Conservation (phyloP, 768 basidiomycete genomes). For the Infundibulicybe gibba region DNA sequence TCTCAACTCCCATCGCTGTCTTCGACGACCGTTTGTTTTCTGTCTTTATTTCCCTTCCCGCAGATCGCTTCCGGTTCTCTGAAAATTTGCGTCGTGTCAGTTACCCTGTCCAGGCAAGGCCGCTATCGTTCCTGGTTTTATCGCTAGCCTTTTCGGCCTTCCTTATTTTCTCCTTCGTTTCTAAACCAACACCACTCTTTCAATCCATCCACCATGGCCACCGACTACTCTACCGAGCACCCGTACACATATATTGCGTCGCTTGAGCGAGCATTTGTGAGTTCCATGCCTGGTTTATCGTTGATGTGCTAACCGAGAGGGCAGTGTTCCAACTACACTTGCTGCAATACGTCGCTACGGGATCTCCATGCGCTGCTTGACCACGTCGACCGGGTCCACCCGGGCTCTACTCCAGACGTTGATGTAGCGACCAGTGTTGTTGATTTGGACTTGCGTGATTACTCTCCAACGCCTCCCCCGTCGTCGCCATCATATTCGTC, state of each 20-base stretch:
- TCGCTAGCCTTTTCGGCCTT: too few relatives aligned
- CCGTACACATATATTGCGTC: conserved; percentile 1
- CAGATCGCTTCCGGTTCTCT: too few relatives aligned
- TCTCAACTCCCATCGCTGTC: too few relatives aligned
- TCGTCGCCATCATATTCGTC: conserved; percentile 4
- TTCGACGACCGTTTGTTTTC: too few relatives aligned
- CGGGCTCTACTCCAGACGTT: conserved; percentile 19
- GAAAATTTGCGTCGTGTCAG: too few relatives aligned
- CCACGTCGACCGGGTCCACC: conserved; percentile 31
- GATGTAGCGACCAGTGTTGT: conserved; percentile 24
- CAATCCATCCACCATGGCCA: too few relatives aligned
- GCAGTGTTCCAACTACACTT: conserved; percentile 33
- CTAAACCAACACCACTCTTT: too few relatives aligned
- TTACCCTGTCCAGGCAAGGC: too few relatives aligned
- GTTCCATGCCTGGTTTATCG: not conserved
- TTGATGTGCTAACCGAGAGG: not conserved
- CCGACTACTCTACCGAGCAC: too few relatives aligned
- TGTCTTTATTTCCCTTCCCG: too few relatives aligned
- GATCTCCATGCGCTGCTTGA: conserved; percentile 44
- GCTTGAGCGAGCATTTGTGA: conserved; percentile 14
- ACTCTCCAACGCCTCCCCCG: conserved; percentile 12
- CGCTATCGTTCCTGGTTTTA: too few relatives aligned
- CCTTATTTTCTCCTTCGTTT: too few relatives aligned
- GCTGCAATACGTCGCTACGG: conserved; percentile 37
- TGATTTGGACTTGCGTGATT: not conserved